Conservation (phyloP, 2,329 filamentous ascomycete species). For the Botrytis deweyae region DNA sequence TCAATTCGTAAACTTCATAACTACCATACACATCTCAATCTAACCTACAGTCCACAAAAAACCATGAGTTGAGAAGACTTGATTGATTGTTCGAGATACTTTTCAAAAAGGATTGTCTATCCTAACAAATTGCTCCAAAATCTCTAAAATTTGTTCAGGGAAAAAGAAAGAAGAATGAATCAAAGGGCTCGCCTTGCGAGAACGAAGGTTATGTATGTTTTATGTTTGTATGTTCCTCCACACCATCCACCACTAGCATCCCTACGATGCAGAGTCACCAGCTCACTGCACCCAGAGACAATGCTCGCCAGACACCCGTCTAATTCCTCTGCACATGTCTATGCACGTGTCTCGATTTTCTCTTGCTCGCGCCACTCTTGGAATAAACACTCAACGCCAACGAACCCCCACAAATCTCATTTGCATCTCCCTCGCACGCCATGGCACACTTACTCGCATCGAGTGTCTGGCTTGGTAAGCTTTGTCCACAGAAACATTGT, state of each 20-base stretch:
- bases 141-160: background rate
- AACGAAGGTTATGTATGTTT: background rate
- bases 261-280: background rate
- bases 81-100: background rate
- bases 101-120: background rate
- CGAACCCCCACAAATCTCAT: slow-evolving; percentile 52
- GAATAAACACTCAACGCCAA: slow-evolving; percentile 47
- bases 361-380: background rate
- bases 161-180: background rate
- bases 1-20: background rate
- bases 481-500: slow-evolving; percentile 50
- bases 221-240: background rate
- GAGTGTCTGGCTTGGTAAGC: slow-evolving; percentile 44
- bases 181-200: slow-evolving; percentile 14
- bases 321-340: slow-evolving; percentile 2
- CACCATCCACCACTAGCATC: background rate
- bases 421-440: slow-evolving; percentile 50
- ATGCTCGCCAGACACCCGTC: background rate
- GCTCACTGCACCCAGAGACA: background rate
- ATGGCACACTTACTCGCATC: slow-evolving; percentile 48
- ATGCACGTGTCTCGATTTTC: slow-evolving; percentile 10
- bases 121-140: background rate
- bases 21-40: background rate
- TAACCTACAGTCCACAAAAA: background rate
- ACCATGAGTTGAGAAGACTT: background rate